Evolutionary conservation across 768 basidiomycete genomes (phyloP).

Genomic region (Daedalea quercina): DNA sequence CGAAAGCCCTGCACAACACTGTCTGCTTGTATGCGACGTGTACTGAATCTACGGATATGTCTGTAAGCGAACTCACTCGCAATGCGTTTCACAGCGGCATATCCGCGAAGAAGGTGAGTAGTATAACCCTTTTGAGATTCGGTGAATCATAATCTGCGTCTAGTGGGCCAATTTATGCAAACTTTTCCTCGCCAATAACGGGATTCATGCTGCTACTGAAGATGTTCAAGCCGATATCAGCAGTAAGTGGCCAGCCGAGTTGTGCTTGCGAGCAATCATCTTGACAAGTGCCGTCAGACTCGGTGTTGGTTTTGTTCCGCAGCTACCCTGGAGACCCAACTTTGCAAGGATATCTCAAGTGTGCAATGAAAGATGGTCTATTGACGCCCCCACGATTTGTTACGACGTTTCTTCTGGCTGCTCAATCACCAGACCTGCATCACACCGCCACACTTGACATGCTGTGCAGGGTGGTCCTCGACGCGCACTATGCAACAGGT

Average conservation of each 20-base stretch:
- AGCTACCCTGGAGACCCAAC: conserved; percentile 65
- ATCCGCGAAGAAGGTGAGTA: conserved; percentile 51
- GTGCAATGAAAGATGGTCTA: conserved; percentile 48
- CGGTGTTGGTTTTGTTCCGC: conserved; percentile 59
- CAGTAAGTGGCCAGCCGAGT: conserved; percentile 36
- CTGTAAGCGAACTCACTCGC: conserved; percentile 59
- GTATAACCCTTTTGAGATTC: background rate
- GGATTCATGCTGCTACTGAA: conserved; percentile 30
- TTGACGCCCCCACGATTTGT: conserved; percentile 57
- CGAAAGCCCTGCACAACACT: too few relatives aligned
- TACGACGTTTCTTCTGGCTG: conserved; percentile 59
- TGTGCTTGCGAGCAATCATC: too few relatives aligned
- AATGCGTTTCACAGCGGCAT: conserved; percentile 72
- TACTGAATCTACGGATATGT: conserved; percentile 35
- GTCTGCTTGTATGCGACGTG: too few relatives aligned
- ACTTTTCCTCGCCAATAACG: conserved; percentile 49
- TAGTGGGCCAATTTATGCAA: conserved; percentile 69
- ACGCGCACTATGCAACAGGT: conserved; percentile 56
- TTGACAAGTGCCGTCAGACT: conserved; percentile 39
- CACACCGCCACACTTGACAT: conserved; percentile 60
- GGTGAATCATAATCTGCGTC: background rate
- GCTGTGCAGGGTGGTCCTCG: conserved; percentile 60
- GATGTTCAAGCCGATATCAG: conserved; percentile 51
- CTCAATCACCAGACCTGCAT: conserved; percentile 58
- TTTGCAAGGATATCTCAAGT: conserved; percentile 59